Conservation (phyloP, 768 basidiomycete species). For the Lactifluus piperatus region DNA sequence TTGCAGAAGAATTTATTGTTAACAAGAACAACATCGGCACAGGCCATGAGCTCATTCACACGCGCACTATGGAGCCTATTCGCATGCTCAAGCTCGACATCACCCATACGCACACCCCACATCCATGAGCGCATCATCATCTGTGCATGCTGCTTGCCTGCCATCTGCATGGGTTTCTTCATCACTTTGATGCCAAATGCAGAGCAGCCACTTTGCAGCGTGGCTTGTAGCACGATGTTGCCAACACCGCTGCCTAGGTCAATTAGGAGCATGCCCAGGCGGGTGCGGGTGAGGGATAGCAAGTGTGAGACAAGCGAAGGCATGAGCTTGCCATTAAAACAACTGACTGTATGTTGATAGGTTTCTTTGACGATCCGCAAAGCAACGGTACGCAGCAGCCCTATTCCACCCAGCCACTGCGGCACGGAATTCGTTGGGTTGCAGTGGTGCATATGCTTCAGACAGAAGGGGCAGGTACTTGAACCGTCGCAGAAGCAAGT, state of each 20-base stretch:
- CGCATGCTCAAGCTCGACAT: conserved; percentile 75
- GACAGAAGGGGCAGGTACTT: too few relatives aligned
- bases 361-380: conserved; percentile 86
- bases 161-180: conserved; percentile 77
- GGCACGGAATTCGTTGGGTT: too few relatives aligned
- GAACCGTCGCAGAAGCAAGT: too few relatives aligned
- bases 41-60: too few relatives aligned
- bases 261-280: too few relatives aligned
- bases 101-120: conserved; percentile 90
- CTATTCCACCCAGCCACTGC: too few relatives aligned
- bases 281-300: conserved; percentile 39
- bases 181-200: too few relatives aligned
- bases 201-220: conserved; percentile 46
- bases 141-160: conserved; percentile 63
- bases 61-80: conserved; percentile 66
- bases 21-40: conserved; percentile 88
- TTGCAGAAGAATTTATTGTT: conserved; percentile 82
- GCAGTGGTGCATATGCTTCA: conserved; percentile 38
- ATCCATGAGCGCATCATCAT: conserved; percentile 70
- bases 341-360: conserved; percentile 90
- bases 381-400: too few relatives aligned
- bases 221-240: conserved; percentile 48
- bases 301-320: conserved; percentile 60
- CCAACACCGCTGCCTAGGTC: conserved; percentile 52
- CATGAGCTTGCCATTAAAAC: conserved; percentile 86